Conservation (phyloP, 2,329 filamentous ascomycete species). For the Chaetomiaceae sp. region DNA sequence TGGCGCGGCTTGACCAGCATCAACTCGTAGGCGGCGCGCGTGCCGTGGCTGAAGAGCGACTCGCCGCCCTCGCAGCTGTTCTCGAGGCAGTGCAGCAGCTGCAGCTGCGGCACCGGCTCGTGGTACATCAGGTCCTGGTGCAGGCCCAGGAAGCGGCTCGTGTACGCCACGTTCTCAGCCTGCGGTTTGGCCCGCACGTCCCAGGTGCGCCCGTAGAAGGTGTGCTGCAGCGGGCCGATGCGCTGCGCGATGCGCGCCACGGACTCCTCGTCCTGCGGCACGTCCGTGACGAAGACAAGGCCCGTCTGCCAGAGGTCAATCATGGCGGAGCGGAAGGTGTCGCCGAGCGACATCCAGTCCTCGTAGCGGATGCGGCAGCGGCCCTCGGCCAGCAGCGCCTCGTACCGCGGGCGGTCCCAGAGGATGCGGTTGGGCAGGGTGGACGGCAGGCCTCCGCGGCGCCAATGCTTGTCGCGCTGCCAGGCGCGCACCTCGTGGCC, state of each 20-base stretch:
- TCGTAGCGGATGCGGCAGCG: slow-evolving; percentile 55
- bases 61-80: slow-evolving; percentile 76
- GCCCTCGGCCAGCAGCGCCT: slow-evolving; percentile 41
- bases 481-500: slow-evolving; percentile 22
- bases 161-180: slow-evolving; percentile 91
- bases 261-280: slow-evolving; percentile 60
- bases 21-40: slow-evolving; percentile 49
- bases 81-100: slow-evolving; percentile 82
- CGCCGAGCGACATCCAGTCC: slow-evolving; percentile 60
- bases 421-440: slow-evolving; percentile 17
- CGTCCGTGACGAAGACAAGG: slow-evolving; percentile 67
- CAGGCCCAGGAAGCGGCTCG: slow-evolving; percentile 70
- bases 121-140: slow-evolving; percentile 95
- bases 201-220: slow-evolving; percentile 89
- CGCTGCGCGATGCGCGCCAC: slow-evolving; percentile 63
- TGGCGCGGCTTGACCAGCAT: slow-evolving; percentile 36
- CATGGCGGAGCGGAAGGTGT: slow-evolving; percentile 55
- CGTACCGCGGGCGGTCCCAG: slow-evolving; percentile 38
- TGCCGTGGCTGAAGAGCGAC: slow-evolving; percentile 77
- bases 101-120: slow-evolving; percentile 68
- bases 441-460: not conserved
- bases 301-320: slow-evolving; percentile 59
- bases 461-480: not conserved
- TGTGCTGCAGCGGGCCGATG: slow-evolving; percentile 74
- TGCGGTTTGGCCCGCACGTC: slow-evolving; percentile 76